A percentile compares a stretch with the other conserved stretches of the same genome.
Conservation (phyloP, 2,329 filamentous ascomycete genomes). For the Sporothrix brunneoviolacea region DNA sequence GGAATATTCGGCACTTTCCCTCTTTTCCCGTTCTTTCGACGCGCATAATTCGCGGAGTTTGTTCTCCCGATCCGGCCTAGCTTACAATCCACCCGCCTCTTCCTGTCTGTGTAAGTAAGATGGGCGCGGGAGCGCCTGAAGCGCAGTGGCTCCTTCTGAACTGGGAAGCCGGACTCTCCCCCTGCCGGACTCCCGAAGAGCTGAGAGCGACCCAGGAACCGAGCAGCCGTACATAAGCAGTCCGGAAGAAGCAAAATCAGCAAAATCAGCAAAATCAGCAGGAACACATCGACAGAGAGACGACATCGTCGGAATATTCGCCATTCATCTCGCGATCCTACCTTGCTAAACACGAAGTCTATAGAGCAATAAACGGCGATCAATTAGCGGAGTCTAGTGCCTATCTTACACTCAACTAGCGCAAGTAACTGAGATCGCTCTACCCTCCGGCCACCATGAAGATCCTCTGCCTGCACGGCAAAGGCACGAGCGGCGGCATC, state of each 20-base stretch:
- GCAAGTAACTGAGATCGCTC: no score
- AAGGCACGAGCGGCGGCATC: constrained; percentile 31
- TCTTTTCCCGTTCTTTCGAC: neutral
- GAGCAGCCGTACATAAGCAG: neutral
- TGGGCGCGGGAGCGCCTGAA: no score
- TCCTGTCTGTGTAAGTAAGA: neutral
- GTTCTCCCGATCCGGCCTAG: constrained; percentile 5
- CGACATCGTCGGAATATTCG: no score
- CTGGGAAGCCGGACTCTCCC: constrained; percentile 13
- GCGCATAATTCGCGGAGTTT: neutral
- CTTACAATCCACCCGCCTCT: neutral
- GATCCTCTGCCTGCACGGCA: constrained; percentile 27
- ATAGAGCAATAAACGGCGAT: no score
- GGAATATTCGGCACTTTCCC: constrained; percentile 7
- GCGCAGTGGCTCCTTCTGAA: constrained; percentile 1
- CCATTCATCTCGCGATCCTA: no score
- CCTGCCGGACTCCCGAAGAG: constrained; percentile 16
- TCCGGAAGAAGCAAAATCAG: neutral
- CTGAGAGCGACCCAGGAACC: neutral
- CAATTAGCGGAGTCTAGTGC: no score
- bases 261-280: neutral
- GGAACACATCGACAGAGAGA: no score
- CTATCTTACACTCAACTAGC: no score
- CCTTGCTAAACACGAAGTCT: no score
- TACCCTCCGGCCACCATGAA: no score